Evolutionary conservation across 73 alveolate genomes (phyloP).

Genomic region (Tetrahymena malaccensis): DNA sequence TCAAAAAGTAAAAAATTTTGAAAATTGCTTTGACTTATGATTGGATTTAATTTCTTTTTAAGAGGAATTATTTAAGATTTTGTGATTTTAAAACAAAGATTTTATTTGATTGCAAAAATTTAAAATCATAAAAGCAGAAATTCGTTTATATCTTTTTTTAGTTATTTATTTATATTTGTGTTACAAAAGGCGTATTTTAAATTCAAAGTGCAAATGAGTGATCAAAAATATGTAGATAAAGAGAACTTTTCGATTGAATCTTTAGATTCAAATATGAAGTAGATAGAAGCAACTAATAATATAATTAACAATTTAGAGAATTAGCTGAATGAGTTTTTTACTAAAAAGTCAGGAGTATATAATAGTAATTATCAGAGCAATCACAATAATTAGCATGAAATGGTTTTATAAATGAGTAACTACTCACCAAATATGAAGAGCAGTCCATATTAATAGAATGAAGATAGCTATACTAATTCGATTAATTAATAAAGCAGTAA

Average conservation of each 20-base stretch:
- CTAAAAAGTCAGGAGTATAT: neutral
- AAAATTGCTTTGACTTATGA: neutral
- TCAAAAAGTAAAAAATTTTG: neutral
- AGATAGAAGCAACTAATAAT: neutral
- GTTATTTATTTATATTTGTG: neutral
- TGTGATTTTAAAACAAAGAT: neutral
- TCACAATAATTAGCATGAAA: neutral
- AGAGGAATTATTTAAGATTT: neutral
- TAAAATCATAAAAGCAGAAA: neutral
- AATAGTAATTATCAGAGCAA: neutral
- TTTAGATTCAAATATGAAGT: neutral
- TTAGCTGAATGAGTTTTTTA: neutral
- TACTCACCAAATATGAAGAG: neutral
- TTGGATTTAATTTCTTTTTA: neutral
- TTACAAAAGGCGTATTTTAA: neutral
- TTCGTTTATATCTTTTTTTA: neutral
- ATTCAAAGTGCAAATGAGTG: neutral
- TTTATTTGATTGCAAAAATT: neutral
- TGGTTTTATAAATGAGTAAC: neutral
- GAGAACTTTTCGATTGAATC: neutral
- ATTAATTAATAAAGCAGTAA: neutral
- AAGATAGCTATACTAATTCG: neutral
- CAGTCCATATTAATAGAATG: neutral
- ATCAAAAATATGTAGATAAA: neutral
- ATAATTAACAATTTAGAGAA: neutral